phyloP scores from a whole-genome alignment of 306 rosid species.

The Arachis hypogaea region DNA sequence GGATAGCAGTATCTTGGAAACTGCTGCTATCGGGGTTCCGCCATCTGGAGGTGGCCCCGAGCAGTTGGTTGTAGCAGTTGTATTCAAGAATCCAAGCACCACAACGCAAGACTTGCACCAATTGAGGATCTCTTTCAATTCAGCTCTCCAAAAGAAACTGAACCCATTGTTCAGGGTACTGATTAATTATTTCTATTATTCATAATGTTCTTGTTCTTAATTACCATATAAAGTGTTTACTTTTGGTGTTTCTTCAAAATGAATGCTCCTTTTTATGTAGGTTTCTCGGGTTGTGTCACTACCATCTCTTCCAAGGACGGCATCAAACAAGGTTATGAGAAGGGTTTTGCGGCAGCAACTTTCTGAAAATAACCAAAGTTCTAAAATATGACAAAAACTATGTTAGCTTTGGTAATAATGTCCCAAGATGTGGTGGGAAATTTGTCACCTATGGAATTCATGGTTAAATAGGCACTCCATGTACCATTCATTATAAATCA shows the following conservation, averaged over 20 bases:
- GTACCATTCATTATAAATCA: background rate
- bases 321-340: constrained; percentile 94
- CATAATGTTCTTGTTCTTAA: constrained; percentile 15
- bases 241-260: constrained; percentile 3
- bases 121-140: constrained; percentile 66
- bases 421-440: background rate
- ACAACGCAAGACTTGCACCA: constrained; percentile 48
- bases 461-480: background rate
- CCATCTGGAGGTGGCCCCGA: constrained; percentile 90
- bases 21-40: constrained; percentile 96
- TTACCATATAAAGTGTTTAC: background rate
- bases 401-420: background rate
- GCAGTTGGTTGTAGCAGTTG: constrained; percentile 74
- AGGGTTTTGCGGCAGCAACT: constrained; percentile 79
- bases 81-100: constrained; percentile 54
- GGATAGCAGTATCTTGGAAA: constrained; percentile 66
- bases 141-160: constrained; percentile 86
- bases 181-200: constrained; percentile 25
- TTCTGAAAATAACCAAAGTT: constrained; percentile 45
- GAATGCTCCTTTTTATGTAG: constrained; percentile 43
- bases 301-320: constrained; percentile 86
- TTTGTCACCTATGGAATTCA: background rate
- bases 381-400: constrained; percentile 53
- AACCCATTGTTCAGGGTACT: constrained; percentile 88
- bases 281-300: constrained; percentile 69